Evolutionary conservation across 2,329 filamentous ascomycete genomes (phyloP), one percentile per base, ranked within the genome.

Genomic region (Escovopsis weberi): DNA sequence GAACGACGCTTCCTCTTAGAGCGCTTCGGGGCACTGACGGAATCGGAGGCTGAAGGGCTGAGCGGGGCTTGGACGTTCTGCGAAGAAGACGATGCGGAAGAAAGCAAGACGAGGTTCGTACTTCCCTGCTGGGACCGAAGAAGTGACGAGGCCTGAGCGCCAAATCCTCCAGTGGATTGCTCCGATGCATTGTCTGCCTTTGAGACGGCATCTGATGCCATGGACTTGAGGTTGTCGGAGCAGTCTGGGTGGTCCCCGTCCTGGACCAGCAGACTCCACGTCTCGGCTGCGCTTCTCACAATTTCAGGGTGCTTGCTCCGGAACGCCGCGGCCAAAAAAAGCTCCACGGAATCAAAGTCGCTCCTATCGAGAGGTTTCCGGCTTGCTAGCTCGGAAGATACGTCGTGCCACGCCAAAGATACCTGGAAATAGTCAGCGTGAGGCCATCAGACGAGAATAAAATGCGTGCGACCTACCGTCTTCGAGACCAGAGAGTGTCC

Each of bases 201-300:
- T 1, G 70, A 61, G n/a, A 70, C 68, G 11, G 87, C 60, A 12
- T 71, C 72, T 26, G 72, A 65, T 32, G 94, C 64, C 2, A 78
- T 72, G 2, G 67, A 59, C 51, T 78, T 76, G 5, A 94, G 65
- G 28, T 65, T 65, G 10, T 71, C 59, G 0, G 86, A 82, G 58
- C 85, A 89, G 23, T 74, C 62, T 2, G 86, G 54, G 5, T 63
- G 62, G 4, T 74, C 65, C 34, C 74, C 69, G 12, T 71, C 63
- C 18, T 78, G 78, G 53, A 85, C 86, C 0, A 79, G 72, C 0
- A 61, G 56, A 50, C 87, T 88, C 86, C 86, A 95, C 47, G 67
- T 51, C 23, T 63, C 61, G 33, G 66, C 60, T 15, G 69, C 62
- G 53, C 55, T 67, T 57, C 60, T 77, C 47, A 64, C 83, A 51